These are phyloP conservation scores for Hygrocybe coccinea DNA, from an alignment of 768 basidiomycete genomes.

Conservation along the genomic window DNA sequence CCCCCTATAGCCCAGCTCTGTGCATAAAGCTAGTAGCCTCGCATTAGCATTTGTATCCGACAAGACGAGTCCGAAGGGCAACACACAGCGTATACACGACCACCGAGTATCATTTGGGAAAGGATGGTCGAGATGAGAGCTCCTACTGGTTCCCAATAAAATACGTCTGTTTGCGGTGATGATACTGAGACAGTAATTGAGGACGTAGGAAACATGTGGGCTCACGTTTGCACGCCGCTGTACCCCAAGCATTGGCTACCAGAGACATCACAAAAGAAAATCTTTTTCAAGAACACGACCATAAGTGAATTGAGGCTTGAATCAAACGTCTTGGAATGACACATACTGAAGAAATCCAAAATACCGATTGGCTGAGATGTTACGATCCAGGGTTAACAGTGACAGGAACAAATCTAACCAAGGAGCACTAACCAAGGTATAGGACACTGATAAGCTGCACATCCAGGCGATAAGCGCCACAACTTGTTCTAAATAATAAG, in stretches of 20 bases:
- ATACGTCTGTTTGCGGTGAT: conserved; percentile 14
- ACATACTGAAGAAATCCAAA: conserved; percentile 23
- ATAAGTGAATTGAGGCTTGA: background rate
- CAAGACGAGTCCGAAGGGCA: background rate
- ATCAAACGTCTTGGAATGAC: background rate
- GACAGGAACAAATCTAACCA: too few species aligned
- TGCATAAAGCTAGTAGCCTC: background rate
- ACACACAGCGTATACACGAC: conserved; percentile 23
- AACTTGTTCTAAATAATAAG: background rate
- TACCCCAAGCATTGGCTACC: too few species aligned
- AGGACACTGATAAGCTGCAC: background rate
- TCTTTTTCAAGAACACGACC: too few species aligned
- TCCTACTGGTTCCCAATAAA: conserved; percentile 22
- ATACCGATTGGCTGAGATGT: conserved; percentile 19
- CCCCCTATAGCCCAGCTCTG: conserved; percentile 12
- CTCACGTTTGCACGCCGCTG: too few species aligned
- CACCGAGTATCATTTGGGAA: conserved; percentile 24
- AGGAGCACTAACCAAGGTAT: conserved; percentile 1
- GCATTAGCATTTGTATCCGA: background rate
- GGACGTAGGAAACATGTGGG: too few species aligned
- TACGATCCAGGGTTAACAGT: too few species aligned
- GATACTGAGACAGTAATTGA: background rate
- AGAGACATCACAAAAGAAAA: too few species aligned
- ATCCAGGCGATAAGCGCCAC: background rate
- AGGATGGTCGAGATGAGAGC: conserved; percentile 23